Evolutionary conservation across 2,329 filamentous ascomycete species (phyloP).

Genomic region (Fusarium robinianum): DNA sequence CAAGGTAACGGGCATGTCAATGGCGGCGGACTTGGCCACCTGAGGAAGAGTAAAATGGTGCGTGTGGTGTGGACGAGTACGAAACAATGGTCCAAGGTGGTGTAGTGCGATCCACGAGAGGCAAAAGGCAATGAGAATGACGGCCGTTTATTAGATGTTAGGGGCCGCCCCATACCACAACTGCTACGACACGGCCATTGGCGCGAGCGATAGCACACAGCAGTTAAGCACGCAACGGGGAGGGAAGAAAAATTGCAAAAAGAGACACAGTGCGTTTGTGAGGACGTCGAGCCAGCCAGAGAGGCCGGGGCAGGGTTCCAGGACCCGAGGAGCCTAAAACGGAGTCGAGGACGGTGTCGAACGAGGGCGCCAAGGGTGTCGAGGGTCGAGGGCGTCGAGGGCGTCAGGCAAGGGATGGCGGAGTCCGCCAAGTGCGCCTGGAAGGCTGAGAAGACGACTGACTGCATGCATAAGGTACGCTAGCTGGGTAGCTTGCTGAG

Average conservation of each 20-base stretch:
- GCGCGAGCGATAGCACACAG: constrained; percentile 8
- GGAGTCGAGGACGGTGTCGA: constrained; percentile 22
- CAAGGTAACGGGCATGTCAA: constrained; percentile 24
- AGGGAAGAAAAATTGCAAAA: constrained; percentile 15
- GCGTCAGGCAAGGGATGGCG: constrained; percentile 30
- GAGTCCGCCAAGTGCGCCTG: constrained; percentile 16
- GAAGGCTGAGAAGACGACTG: constrained; percentile 27
- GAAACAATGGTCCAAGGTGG: constrained; percentile 23
- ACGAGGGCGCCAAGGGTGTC: constrained; percentile 12
- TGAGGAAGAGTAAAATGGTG: constrained; percentile 7
- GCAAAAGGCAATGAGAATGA: too few species aligned
- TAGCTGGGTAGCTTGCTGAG: constrained; percentile 24
- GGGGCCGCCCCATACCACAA: constrained; percentile 16
- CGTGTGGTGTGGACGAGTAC: constrained; percentile 3
- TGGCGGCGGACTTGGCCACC: constrained; percentile 23
- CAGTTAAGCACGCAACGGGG: constrained; percentile 15
- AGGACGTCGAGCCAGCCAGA: constrained; percentile 25
- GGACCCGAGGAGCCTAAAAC: constrained; percentile 31
- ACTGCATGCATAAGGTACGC: constrained; percentile 26
- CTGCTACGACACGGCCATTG: constrained; percentile 12
- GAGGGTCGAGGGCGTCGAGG: constrained; percentile 9
- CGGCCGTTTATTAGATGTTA: constrained; percentile 13
- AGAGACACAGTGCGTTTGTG: constrained; percentile 24
- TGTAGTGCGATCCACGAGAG: constrained; percentile 24
- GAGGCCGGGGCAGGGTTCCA: constrained; percentile 26